Conservation (phyloP, 352 stramenopile species). For the Pythium sp. region DNA sequence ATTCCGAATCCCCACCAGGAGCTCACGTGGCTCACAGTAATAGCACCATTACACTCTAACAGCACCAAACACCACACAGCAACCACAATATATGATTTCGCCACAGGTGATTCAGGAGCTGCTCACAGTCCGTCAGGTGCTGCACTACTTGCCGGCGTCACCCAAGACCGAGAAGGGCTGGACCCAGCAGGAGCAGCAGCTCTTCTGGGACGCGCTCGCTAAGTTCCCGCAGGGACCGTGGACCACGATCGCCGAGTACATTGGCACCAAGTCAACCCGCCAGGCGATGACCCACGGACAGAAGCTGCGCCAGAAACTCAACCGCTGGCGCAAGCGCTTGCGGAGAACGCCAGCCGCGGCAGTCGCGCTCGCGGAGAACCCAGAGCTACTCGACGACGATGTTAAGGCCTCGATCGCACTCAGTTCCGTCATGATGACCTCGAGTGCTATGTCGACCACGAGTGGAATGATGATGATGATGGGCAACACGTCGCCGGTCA, state of each 20-base stretch:
- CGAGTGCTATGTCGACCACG: slow-evolving; percentile 1
- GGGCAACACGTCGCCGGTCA: slow-evolving; percentile 11
- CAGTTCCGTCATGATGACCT: slow-evolving; percentile 16
- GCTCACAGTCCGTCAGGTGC: slow-evolving; percentile 29
- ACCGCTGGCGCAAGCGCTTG: slow-evolving; percentile 37
- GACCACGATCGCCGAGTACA: slow-evolving; percentile 42
- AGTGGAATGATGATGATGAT: slow-evolving; percentile 4
- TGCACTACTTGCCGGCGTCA: slow-evolving; percentile 36
- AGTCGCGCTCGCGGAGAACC: slow-evolving; percentile 2
- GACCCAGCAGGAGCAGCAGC: slow-evolving; percentile 33
- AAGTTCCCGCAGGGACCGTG: slow-evolving; percentile 41
- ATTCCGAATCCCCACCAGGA: not conserved
- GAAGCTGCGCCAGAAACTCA: slow-evolving; percentile 52
- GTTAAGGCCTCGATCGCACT: slow-evolving; percentile 12
- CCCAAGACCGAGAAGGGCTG: slow-evolving; percentile 32
- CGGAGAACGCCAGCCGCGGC: slow-evolving; percentile 17
- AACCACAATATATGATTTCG: slow-evolving; percentile 21
- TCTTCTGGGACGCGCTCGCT: slow-evolving; percentile 41
- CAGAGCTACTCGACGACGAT: slow-evolving; percentile 9
- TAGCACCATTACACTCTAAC: not conserved
- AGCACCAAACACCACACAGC: slow-evolving; percentile 1
- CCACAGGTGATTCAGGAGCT: slow-evolving; percentile 36
- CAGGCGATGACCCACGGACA: slow-evolving; percentile 51
- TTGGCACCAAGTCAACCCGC: slow-evolving; percentile 39
- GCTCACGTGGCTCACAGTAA: slow-evolving; percentile 7